Evolutionary conservation across 257 asterid species (phyloP), one percentile per base, ranked within the genome.

Genomic region (Thymus mandschuricus): DNA sequence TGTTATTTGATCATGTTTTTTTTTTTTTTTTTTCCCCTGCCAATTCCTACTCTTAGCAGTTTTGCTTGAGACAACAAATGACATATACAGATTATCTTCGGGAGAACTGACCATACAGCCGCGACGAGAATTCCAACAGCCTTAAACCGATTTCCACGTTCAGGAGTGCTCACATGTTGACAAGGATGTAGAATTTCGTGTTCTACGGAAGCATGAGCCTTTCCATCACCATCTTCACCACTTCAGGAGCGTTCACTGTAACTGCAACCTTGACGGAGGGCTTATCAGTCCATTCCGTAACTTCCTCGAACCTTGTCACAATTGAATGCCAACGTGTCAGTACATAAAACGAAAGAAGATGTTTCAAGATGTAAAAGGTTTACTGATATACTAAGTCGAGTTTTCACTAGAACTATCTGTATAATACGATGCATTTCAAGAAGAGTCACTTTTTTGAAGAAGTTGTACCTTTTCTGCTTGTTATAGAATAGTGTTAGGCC

Each of bases 261-360:
- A 95, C 98, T 0, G 99, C 99, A 71, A 95, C 96, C 78, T 95
- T 92, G 31, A 95, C 96, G 2, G 93, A 55, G 27, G 97, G 97
- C 83, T 84, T 88, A 77, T 86, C 89, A 1, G 88, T 59, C 98
- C 98, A 95, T 71, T 88, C 96, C 33, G 90, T 88, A 29, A 87
- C 86, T 87, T 89, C 96, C 41, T 7, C 93, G 62, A 95, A 89
- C 87, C 98, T 89, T 49, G 54, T 60, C 41, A 43, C 43, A 41
- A 54, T 11, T 13, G 54, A 66, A 38, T 57, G 12, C 8, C 57
- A 73, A 58, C 64, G 60, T 21, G 48, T 73, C 40, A 72, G 73
- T 29, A 58, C 55, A n/a, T 10, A 5, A 49, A 46, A 13, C 12
- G 13, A 3, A 9, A 54, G 1, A 4, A 52, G 27, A 21, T 21